Evolutionary conservation across 108 stramenopile genomes (phyloP), one percentile per base, ranked within the genome.

Genomic region (Cylindrotheca fusiformis): DNA sequence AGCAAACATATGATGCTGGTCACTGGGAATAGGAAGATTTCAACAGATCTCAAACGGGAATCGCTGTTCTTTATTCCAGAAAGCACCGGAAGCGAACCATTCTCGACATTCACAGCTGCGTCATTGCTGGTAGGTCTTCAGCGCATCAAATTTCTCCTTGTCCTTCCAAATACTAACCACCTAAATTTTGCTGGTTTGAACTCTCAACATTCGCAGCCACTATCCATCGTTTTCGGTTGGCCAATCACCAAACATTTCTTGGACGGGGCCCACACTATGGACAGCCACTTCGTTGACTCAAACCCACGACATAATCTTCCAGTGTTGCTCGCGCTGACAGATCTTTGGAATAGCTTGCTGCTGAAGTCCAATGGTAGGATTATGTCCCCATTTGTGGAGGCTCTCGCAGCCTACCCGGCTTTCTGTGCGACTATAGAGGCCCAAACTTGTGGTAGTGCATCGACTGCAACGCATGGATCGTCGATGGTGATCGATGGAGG

Each of bases 291-390:
- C 58, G 83, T 94, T 12, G 89, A 94, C 41, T 80, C 93, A 1
- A 87, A 83, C 73, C 89, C 89, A 6, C 52, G 93, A 58, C 93
- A 94, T 51, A 94, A 91, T 58, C 49, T 94, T 24, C 83, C 89
- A 10, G 68, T 90, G 2, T 52, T 94, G 29, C 52, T 94, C 53
- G 83, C 88, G 6, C 54, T 94, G 56, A 63, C 81, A 0, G 93
- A 94, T 68, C 30, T 87, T 31, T 94, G 93, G 93, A 94, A 94
- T 55, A 89, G 88, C 54, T 75, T 87, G 21, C 54, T 87, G 41
- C 26, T 60, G 17, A 60, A 55, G 29, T 51, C 63, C 0, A 49
- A 46, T 23, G 90, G 86, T 8, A 72, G 86, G 5, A 49, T 90
- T 0, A 49, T 88, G 0, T 75, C 85, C 0, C 82, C 85, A 0